Evolutionary conservation across 768 basidiomycete species (phyloP).

Genomic region (Crucibulum laeve): DNA sequence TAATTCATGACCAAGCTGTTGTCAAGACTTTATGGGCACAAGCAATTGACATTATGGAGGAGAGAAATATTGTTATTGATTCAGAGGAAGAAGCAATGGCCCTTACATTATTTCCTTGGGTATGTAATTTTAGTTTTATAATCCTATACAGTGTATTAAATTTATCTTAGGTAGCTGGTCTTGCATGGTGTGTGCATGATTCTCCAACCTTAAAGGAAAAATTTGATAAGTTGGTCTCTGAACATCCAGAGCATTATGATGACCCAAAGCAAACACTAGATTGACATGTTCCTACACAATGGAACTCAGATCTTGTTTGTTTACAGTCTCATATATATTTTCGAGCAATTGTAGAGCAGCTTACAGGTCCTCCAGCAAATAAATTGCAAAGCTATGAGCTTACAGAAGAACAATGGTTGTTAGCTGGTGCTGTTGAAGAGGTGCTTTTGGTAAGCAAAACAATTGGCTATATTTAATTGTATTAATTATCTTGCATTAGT

Average conservation of each 20-base stretch:
- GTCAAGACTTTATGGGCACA: not conserved
- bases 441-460: slow-evolving; percentile 11
- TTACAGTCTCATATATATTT: slow-evolving; percentile 16
- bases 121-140: slow-evolving; percentile 8
- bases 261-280: slow-evolving; percentile 12
- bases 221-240: slow-evolving; percentile 16
- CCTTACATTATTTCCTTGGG: slow-evolving; percentile 12
- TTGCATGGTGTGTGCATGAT: slow-evolving; percentile 21
- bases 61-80: slow-evolving; percentile 2
- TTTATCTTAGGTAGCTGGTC: slow-evolving; percentile 3
- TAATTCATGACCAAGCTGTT: not conserved
- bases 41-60: slow-evolving; percentile 1
- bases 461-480: not conserved
- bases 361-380: slow-evolving; percentile 8
- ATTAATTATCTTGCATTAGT: slow-evolving; percentile 6
- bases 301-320: slow-evolving; percentile 24
- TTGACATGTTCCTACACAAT: slow-evolving; percentile 21
- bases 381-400: slow-evolving; percentile 12
- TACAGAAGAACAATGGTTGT: slow-evolving; percentile 12
- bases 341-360: slow-evolving; percentile 10
- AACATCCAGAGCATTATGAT: slow-evolving; percentile 6
- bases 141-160: slow-evolving; percentile 7
- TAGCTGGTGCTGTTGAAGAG: slow-evolving; percentile 15
- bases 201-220: slow-evolving; percentile 14
- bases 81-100: slow-evolving; percentile 7